Evolutionary conservation across 805 yeast species (phyloP).

Genomic region (Candida quercuum): DNA sequence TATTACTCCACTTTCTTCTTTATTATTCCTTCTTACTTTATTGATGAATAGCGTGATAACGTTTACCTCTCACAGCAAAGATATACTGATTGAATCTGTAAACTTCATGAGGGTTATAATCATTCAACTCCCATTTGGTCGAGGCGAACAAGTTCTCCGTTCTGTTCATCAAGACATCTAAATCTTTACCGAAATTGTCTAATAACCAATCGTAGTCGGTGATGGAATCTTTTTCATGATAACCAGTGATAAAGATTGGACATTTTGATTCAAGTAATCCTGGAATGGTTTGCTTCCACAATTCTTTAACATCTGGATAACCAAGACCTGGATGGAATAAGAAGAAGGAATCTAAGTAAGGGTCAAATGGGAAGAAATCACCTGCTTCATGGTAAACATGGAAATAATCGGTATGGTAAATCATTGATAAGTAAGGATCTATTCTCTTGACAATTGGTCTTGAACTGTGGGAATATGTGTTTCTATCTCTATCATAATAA

Average conservation of each 20-base stretch:
- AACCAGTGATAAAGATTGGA: constrained; percentile 86
- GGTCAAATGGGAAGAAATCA: constrained; percentile 97
- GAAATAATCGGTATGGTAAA: constrained; percentile 88
- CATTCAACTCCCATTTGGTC: constrained; percentile 93
- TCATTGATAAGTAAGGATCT: constrained; percentile 67
- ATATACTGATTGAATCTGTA: constrained; percentile 87
- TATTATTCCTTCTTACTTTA: constrained; percentile 3
- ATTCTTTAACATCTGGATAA: constrained; percentile 69
- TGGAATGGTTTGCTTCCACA: constrained; percentile 82
- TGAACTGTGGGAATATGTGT: constrained; percentile 49
- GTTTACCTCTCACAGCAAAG: constrained; percentile 92
- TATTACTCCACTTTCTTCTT: background rate
- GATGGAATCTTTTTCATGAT: constrained; percentile 64
- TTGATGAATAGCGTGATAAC: constrained; percentile 76
- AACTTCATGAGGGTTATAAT: constrained; percentile 85
- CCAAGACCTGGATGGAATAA: constrained; percentile 94
- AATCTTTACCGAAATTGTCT: constrained; percentile 61
- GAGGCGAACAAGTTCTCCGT: constrained; percentile 72
- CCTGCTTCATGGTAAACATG: constrained; percentile 86
- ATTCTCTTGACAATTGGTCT: constrained; percentile 69
- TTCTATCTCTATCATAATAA: constrained; percentile 66
- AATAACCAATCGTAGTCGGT: constrained; percentile 71
- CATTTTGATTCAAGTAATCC: constrained; percentile 92
- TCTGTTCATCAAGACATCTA: constrained; percentile 77
- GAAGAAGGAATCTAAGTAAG: constrained; percentile 89